Conservation (phyloP, 352 stramenopile species). For the Phytophthora kernoviae region DNA sequence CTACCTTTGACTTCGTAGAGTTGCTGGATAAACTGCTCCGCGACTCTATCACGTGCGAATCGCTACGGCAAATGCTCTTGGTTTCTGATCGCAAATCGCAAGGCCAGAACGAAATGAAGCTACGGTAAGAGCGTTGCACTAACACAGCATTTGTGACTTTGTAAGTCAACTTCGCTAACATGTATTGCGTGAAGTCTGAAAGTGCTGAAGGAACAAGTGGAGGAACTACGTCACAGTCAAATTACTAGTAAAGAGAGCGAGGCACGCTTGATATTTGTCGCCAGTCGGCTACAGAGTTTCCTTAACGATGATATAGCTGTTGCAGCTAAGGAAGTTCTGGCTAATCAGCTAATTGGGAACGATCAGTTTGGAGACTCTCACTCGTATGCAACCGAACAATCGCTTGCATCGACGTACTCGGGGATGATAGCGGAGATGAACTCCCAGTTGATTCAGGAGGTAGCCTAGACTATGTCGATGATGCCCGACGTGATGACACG, state of each 20-base stretch:
- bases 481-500: constrained; percentile 4
- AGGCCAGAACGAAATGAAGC: not conserved
- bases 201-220: constrained; percentile 18
- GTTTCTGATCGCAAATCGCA: not conserved
- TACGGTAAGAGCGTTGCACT: constrained; percentile 12
- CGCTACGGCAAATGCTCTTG: constrained; percentile 6
- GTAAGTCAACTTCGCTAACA: not conserved
- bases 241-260: constrained; percentile 8
- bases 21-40: constrained; percentile 46
- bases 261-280: constrained; percentile 13
- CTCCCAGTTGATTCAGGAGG: constrained; percentile 18
- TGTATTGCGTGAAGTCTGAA: constrained; percentile 16
- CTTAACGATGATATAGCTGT: constrained; percentile 6
- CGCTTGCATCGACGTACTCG: constrained; percentile 12
- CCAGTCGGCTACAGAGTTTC: constrained; percentile 12
- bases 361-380: constrained; percentile 8
- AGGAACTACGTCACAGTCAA: constrained; percentile 15
- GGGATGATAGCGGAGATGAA: constrained; percentile 21
- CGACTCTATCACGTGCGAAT: constrained; percentile 16
- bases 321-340: not conserved
- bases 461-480: constrained; percentile 6
- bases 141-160: not conserved
- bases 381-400: constrained; percentile 1
- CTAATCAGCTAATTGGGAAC: not conserved
- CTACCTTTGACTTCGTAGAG: constrained; percentile 38